Conservation (phyloP, 2,329 filamentous ascomycete genomes). For the Fusarium praegraminearum region DNA sequence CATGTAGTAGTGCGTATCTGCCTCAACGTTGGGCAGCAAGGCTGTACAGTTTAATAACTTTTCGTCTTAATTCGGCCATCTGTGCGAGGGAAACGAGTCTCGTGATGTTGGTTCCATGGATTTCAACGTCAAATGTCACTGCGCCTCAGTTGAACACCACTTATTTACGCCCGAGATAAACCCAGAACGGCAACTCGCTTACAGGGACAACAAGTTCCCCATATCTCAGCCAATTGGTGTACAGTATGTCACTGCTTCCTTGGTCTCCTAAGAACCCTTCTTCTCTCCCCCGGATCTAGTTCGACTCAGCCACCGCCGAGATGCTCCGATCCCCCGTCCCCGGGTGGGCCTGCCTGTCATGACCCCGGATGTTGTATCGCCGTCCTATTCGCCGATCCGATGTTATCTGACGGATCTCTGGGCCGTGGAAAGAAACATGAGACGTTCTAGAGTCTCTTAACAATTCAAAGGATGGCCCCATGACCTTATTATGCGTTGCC, state of each 20-base stretch:
- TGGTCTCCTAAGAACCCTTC: background rate
- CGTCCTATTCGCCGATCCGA: conserved; percentile 38
- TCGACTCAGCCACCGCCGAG: conserved; percentile 38
- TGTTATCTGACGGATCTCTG: conserved; percentile 5
- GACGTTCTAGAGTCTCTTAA: conserved; percentile 21
- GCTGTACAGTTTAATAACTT: background rate
- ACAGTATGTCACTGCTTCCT: conserved; percentile 10
- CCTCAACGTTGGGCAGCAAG: conserved; percentile 16
- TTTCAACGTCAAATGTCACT: conserved; percentile 8
- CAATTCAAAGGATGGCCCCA: conserved; percentile 1
- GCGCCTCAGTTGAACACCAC: conserved; percentile 24
- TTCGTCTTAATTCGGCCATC: conserved; percentile 11
- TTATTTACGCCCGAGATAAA: conserved; percentile 34
- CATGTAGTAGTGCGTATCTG: background rate
- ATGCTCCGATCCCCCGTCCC: conserved; percentile 24
- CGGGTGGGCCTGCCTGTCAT: conserved; percentile 20
- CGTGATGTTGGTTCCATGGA: conserved; percentile 18
- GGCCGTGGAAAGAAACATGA: conserved; percentile 17
- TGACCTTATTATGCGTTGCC: conserved; percentile 14
- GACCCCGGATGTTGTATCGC: conserved; percentile 14
- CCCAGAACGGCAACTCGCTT: conserved; percentile 35
- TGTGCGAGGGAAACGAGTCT: conserved; percentile 26
- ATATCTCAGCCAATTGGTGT: background rate
- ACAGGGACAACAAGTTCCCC: background rate
- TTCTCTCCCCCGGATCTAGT: conserved; percentile 32